Evolutionary conservation across 306 rosid genomes (phyloP).

Genomic region (Cucurbita ficifolia): DNA sequence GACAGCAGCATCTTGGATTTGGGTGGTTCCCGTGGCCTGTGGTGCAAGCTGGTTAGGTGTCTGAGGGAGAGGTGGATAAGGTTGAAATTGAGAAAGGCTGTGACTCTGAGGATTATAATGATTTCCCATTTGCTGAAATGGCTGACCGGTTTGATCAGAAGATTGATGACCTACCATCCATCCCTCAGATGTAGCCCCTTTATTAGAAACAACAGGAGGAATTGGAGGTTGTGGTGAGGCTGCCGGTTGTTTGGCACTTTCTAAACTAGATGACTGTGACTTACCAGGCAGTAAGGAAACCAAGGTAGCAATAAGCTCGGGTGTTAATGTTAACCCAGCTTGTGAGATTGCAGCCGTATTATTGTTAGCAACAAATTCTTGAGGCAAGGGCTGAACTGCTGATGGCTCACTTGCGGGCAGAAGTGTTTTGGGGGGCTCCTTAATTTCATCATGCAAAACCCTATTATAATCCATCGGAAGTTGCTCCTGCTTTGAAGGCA

Average conservation of each 20-base stretch:
- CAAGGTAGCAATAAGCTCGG: conserved; percentile 89
- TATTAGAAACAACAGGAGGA: conserved; percentile 29
- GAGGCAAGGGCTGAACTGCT: conserved; percentile 38
- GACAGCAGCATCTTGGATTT: conserved; percentile 39
- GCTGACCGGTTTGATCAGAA: conserved; percentile 40
- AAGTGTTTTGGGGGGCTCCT: conserved; percentile 36
- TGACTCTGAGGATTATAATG: conserved; percentile 38
- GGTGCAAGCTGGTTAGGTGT: conserved; percentile 38
- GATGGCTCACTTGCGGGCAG: conserved; percentile 33
- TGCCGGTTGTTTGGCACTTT: conserved; percentile 34
- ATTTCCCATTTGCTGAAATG: conserved; percentile 46
- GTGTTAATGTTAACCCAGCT: conserved; percentile 71
- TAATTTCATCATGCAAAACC: conserved; percentile 45
- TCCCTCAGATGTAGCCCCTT: conserved; percentile 42
- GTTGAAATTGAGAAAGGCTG: conserved; percentile 39
- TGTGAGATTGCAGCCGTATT: conserved; percentile 40
- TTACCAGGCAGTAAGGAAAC: conserved; percentile 62
- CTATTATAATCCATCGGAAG: conserved; percentile 46
- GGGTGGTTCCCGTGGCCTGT: conserved; percentile 36
- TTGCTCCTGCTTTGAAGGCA: conserved; percentile 49
- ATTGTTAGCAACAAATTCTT: conserved; percentile 36
- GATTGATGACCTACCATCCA: conserved; percentile 75
- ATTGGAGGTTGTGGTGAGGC: conserved; percentile 46
- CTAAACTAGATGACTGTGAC: conserved; percentile 41
- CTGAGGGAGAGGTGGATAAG: conserved; percentile 47